Base-by-base conservation (phyloP, 2,329 filamentous ascomycete species). In the Penicillium psychrosexuale region DNA sequence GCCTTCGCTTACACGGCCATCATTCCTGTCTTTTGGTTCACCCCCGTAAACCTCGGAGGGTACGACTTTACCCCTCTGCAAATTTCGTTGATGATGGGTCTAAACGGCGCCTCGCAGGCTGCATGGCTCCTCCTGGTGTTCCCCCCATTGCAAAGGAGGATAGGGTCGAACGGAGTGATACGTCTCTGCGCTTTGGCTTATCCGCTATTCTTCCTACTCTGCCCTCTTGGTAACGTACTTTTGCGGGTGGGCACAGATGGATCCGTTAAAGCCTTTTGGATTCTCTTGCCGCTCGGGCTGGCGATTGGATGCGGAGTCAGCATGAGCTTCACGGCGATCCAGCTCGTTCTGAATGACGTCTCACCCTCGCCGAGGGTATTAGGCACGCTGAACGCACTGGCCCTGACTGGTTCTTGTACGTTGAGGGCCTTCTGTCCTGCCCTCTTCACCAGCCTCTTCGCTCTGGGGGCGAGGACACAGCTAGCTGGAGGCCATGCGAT, bases 301-400 rank as follows among this genome's bases (percentile, higher is more conserved):
- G 73, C 76, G 0, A n/a, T 89, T 0, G 86, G 85, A 0, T 80
- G 80, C 12, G 84, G 84, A 1, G 82, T 89, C 0, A 80, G 79
- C 46, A 90, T 90, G 87, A 77, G 80, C 2, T 89, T 88, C 66
- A 91, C 87, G 0, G 85, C 79, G 1, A 80, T 86, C 0, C 88
- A 92, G 75, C 83, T 93, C 8, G 84, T 84, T 0, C 67, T 93
- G 31, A 93, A 93, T 69, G 88, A 92, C 55, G 82, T 88, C 2
- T 80, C 85, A 0, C 90, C 90, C 0, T 83, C 79, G 9, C 80
- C 83, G 1, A 76, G 78, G 39, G 81, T 84, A 0, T 75, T 93
- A 9, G 89, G 86, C 0, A 90, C 84, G 0, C 74, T 94, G 28
- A 93, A 93, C 62, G 86, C 86, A 0, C 63, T 90, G 1, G 81